Percentiles rank a stretch among this genome's conserved stretches.
Evolutionary conservation across 2,329 filamentous ascomycete genomes (phyloP).

Genomic region (Colletotrichum cuscutae): DNA sequence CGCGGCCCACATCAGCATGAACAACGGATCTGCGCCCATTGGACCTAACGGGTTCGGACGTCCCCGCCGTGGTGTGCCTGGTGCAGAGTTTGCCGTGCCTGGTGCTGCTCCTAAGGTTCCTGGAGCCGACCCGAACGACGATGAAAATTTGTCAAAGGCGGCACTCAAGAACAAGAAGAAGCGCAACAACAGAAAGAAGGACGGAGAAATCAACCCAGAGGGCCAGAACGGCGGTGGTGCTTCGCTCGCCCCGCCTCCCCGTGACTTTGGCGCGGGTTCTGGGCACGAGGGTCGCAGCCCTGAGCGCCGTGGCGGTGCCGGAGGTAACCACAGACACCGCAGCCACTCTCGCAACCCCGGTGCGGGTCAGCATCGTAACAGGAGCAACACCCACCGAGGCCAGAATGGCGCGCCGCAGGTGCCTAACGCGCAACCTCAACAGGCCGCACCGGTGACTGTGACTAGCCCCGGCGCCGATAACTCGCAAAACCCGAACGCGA

Average conservation of each 20-base stretch:
- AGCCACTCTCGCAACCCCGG: slow-evolving; percentile 65
- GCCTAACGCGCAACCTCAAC: slow-evolving; percentile 40
- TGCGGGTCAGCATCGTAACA: slow-evolving; percentile 58
- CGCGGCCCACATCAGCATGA: slow-evolving; percentile 83
- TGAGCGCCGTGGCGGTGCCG: slow-evolving; percentile 66
- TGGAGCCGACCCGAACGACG: slow-evolving; percentile 70
- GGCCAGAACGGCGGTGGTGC: slow-evolving; percentile 57
- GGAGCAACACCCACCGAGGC: slow-evolving; percentile 59
- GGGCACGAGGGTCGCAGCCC: slow-evolving; percentile 68
- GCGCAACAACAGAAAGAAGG: slow-evolving; percentile 91
- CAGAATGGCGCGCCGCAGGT: slow-evolving; percentile 39
- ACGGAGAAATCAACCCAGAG: slow-evolving; percentile 71
- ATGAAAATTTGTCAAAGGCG: slow-evolving; percentile 83
- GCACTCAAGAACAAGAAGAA: slow-evolving; percentile 99
- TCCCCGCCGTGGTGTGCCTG: slow-evolving; percentile 82
- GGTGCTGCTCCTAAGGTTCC: slow-evolving; percentile 73
- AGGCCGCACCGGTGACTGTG: slow-evolving; percentile 37
- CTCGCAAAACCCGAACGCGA: slow-evolving; percentile 79
- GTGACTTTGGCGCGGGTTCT: slow-evolving; percentile 35
- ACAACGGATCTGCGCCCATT: slow-evolving; percentile 78
- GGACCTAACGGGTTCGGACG: slow-evolving; percentile 83
- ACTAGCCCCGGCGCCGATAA: slow-evolving; percentile 51
- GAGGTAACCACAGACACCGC: slow-evolving; percentile 54
- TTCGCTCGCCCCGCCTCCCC: slow-evolving; percentile 58
- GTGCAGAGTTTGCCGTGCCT: slow-evolving; percentile 80